Conservation (phyloP, 176 grass and related monocot species). For the Oryza punctata region DNA sequence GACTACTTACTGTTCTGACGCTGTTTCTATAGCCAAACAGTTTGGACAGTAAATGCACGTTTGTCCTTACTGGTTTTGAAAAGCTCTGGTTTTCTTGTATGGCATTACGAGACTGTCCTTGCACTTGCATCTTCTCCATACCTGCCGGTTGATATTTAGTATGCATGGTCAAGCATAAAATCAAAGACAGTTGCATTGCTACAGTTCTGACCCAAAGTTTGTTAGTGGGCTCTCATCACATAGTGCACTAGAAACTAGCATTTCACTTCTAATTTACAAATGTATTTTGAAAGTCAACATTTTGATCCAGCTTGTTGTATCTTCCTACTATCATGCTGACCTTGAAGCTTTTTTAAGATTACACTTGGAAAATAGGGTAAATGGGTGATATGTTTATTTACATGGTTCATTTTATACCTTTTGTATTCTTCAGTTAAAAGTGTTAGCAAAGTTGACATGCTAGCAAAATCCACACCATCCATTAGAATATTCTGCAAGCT, state of each 20-base stretch:
- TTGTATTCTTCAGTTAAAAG: not conserved
- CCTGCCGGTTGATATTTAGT: not conserved
- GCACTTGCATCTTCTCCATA: not conserved
- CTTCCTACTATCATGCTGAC: slow-evolving; percentile 5
- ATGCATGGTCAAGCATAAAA: not conserved
- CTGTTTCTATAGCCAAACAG: slow-evolving; percentile 41
- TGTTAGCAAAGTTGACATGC: not conserved
- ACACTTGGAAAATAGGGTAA: not conserved
- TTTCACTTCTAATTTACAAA: slow-evolving; percentile 12
- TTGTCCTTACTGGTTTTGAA: slow-evolving; percentile 3
- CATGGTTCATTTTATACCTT: not conserved
- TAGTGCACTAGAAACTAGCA: slow-evolving; percentile 1
- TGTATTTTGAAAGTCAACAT: not conserved
- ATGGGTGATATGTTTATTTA: not conserved
- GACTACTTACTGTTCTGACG: not conserved
- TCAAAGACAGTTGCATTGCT: not conserved
- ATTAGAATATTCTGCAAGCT: not conserved
- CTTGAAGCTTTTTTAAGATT: slow-evolving; percentile 17
- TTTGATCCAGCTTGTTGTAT: not conserved
- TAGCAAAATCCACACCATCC: not conserved
- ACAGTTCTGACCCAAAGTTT: not conserved
- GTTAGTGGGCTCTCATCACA: not conserved
- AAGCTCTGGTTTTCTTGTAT: not conserved
- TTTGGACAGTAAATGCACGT: slow-evolving; percentile 34
- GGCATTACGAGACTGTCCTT: not conserved